Base-by-base conservation (phyloP, 2,329 filamentous ascomycete species). In the Aspergillus chevalieri region DNA sequence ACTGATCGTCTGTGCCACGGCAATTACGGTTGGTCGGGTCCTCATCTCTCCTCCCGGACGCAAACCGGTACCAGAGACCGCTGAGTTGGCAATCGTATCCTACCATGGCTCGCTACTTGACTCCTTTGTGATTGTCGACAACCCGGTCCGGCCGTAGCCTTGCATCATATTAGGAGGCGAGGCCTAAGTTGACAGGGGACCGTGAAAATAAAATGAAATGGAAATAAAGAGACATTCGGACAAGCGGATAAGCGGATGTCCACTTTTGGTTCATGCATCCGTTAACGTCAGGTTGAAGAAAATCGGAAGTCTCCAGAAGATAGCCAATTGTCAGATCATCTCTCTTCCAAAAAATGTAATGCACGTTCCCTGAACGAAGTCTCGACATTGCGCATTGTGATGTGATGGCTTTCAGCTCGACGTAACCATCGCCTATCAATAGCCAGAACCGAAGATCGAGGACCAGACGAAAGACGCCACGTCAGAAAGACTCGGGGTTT, bases 381-480 rank as follows among this genome's bases (percentile, higher is more conserved):
- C 38, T 12, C 17, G 17, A 14, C 9, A 19, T 19, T 10, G 38
- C 19, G 38, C 15, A 12, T 19, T 19, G 38, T 21, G 26, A 46
- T 24, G 46, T 38, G 41, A 44, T 39, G 12, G 34, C 44, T 46
- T 49, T 39, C 30, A 28, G 14, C 49, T 47, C 36, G 34, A 26
- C 22, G 38, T 15, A 28, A 51, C 36, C 43, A 24, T 34, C 52
- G 49, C 10, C 17, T 19, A 41, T 19, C 17, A 41, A 19, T 41
- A 19, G 43, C 22, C 42, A 43, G 50, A 49, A 62, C 55, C 59
- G 50, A 50, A 59, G 46, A 49, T 48, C 50, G 43, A 54, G 52
- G 58, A 55, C 67, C 67, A 70, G 61, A 68, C 61, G 56, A 53
- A 59, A 56, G 51, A 51, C 60, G 68, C 68, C 68, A 71, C 68